Conservation (phyloP, 2,329 filamentous ascomycete species). For the Trichoderma atrobrunneum region DNA sequence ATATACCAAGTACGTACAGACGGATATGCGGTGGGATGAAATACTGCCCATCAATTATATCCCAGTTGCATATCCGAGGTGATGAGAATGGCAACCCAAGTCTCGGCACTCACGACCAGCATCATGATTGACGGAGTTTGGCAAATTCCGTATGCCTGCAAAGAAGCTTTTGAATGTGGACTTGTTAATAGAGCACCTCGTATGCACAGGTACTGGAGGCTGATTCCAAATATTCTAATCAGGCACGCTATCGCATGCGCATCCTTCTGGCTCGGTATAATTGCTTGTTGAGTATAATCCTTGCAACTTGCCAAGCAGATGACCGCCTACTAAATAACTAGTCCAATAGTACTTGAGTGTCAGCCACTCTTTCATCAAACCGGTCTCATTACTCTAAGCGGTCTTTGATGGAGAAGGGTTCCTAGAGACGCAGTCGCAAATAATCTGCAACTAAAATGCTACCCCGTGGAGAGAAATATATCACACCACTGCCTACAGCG, state of each 20-base stretch:
- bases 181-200: background rate
- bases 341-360: background rate
- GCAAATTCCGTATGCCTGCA: background rate
- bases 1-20: background rate
- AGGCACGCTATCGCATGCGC: background rate
- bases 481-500: background rate
- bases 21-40: background rate
- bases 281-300: background rate
- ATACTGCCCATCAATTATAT: background rate
- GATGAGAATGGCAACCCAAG: background rate
- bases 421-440: too few relatives aligned
- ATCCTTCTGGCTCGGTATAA: background rate
- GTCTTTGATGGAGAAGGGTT: background rate
- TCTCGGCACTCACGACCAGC: background rate
- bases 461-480: background rate
- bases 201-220: background rate
- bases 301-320: background rate
- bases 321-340: background rate
- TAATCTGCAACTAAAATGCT: background rate
- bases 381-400: background rate
- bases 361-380: background rate
- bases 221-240: background rate
- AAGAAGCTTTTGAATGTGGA: background rate
- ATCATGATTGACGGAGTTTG: too few relatives aligned
- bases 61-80: background rate